Percentiles rank a stretch among this genome's conserved stretches.
phyloP scores from a whole-genome alignment of 192 early-diverging fungal genomes.

The Coemansia sp. region DNA sequence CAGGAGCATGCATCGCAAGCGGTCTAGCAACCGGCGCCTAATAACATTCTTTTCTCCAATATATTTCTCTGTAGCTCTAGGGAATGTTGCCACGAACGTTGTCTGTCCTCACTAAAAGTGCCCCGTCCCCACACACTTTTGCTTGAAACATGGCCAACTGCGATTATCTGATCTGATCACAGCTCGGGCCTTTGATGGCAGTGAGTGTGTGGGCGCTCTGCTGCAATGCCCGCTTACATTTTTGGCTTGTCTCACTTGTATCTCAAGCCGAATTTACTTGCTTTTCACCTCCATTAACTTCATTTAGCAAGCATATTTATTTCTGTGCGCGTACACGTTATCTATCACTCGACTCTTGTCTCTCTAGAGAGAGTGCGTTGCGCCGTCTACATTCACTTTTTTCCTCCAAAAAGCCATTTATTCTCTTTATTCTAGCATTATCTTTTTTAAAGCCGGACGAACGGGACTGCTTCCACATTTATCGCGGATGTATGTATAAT shows the following conservation, averaged over 20 bases:
- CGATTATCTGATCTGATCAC: constrained; percentile 11
- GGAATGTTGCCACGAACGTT: not conserved
- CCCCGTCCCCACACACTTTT: no score
- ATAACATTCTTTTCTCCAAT: not conserved
- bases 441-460: not conserved
- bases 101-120: not conserved
- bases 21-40: not conserved
- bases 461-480: constrained; percentile 8
- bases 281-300: not conserved
- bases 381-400: not conserved
- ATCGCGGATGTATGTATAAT: constrained; percentile 12
- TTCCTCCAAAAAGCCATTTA: not conserved
- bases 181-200: not conserved
- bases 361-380: not conserved
- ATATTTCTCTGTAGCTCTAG: not conserved
- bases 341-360: constrained; percentile 3
- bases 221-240: not conserved
- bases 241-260: not conserved
- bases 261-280: not conserved
- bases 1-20: not conserved
- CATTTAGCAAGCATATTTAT: not conserved
- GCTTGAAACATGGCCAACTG: not conserved
- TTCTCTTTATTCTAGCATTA: not conserved
- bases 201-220: not conserved
- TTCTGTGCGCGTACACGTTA: not conserved